Base-by-base conservation (phyloP, 225 moss, liverwort and hornwort genomes). In the Pseudisothecium myosuroides region DNA sequence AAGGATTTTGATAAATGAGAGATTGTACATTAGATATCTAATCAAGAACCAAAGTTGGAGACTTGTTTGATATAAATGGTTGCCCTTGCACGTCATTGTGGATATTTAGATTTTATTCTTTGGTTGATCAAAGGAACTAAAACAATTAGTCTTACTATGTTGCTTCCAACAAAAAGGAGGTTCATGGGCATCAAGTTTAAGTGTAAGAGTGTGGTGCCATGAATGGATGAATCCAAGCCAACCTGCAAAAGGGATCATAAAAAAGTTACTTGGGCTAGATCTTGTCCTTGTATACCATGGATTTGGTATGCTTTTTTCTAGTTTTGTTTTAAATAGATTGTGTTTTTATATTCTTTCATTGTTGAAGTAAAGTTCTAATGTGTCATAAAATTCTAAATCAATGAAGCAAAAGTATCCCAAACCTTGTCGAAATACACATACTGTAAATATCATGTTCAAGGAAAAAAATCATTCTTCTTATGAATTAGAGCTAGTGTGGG, bases 161-260 rank as follows among this genome's bases (percentile, higher is more conserved):
- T 14, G 23, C 22, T 34, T 49, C 23, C 9, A 55, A 18, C 1
- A 52, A 6, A 34, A 52, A 32, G 4, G 52, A 32, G 14, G 22
- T 20, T 9, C 4, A 21, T 2, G 0, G 0, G 21, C 5, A 76
- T 21, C 14, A 21, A 52, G 5, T 13, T 76, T 6, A 15, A 36
- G 6, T 17, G 4, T 10, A 24, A 50, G 11, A 29, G 6, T 49
- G 8, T 76, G 49, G 50, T 47, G 7, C 3, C 3, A 39, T 68
- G 13, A 39, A 4, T 68, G 14, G 45, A 3, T 28, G 45, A 73
- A 45, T 45, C 73, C 28, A 45, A 73, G 17, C 2, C 17, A 45
- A 72, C 3, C 0, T 73, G 1, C 1, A 0, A 73, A 45, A 45
- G 5, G 27, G 16, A 3, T 17, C 6, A 28, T 73, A 28, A 28